These are phyloP conservation scores for Flaveria bidentis DNA, from an alignment of 129 eudicot species.

Conservation along the genomic window DNA sequence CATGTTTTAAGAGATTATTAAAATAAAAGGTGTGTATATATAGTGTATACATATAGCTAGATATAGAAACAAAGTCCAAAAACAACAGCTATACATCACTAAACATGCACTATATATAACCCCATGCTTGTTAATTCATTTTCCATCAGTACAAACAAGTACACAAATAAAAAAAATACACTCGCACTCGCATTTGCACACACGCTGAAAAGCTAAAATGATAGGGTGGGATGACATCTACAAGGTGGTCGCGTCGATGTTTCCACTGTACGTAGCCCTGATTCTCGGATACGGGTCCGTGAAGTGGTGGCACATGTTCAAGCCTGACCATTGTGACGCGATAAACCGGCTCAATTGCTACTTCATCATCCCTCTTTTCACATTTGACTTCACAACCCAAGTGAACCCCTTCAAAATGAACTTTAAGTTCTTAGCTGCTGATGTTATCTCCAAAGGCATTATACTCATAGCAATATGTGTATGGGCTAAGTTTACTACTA, in stretches of 20 bases:
- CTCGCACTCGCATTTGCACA: neutral
- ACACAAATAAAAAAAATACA: neutral
- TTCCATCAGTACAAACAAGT: neutral
- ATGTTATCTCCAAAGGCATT: conserved; percentile 43
- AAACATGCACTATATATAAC: conserved; percentile 14
- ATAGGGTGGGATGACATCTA: conserved; percentile 57
- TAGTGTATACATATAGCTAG: neutral
- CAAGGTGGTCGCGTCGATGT: conserved; percentile 56
- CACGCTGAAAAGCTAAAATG: conserved; percentile 31
- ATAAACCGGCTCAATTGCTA: conserved; percentile 57
- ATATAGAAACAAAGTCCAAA: neutral
- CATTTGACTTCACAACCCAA: conserved; percentile 51
- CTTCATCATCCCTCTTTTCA: conserved; percentile 60
- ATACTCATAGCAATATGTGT: conserved; percentile 33
- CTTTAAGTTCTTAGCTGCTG: conserved; percentile 47
- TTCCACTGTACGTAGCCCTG: conserved; percentile 58
- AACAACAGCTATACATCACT: neutral
- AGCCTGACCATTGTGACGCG: conserved; percentile 60
- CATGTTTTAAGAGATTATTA: neutral
- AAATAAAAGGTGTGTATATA: neutral
- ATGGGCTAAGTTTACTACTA: conserved; percentile 52
- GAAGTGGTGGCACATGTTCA: conserved; percentile 69
- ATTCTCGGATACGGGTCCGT: conserved; percentile 55
- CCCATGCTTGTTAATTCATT: neutral
- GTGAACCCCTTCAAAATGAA: conserved; percentile 57